Base-by-base conservation (phyloP, 768 basidiomycete genomes). In the Lactarius trivialis region DNA sequence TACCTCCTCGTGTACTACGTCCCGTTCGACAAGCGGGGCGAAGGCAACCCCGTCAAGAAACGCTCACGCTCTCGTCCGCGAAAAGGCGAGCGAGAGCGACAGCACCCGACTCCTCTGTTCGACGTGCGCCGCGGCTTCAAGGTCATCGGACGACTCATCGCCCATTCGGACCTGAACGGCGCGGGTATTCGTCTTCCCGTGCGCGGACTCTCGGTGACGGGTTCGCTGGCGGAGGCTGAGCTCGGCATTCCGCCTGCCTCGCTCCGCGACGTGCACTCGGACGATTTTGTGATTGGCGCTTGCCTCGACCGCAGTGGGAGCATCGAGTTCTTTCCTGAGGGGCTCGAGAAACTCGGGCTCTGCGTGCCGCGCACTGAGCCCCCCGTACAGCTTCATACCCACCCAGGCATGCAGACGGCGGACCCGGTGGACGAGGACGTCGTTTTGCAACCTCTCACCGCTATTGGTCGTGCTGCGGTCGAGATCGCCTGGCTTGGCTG, bases 1-100 rank as follows among this genome's bases (percentile, higher is more conserved):
- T 93, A 88, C 68, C 77, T 95, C 28, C 78, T 96, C 50, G 85
- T 95, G 14, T 92, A 88, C 73, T 95, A 90, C 72, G 85, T 86
- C 60, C 81, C 83, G 0, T 81, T 82, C 70, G 76, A 76, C 69
- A 73, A 74, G 52, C 67, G 68, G 26, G 70, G 69, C 33, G 72
- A 73, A 37, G 37, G 58, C 14, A 53, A 54, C 30, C 67, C 73
- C 32, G 71, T 70, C 68, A 82, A 81, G 74, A 84, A 81, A 58
- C 77, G 79, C n/a, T 56, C 74, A 54, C 69, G 75, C 59, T 68
- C 69, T 9, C 67, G 68, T 53, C 60, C 68, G 52, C 60, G 71
- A 41, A 73, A 73, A 41, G 77, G 79, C 37, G 45, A 48, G 45
- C 45, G 45, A 48, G 58, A 74, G 33, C 50, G 52, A 8, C 61